Conservation (phyloP, 306 rosid genomes). For the Cicer arietinum region DNA sequence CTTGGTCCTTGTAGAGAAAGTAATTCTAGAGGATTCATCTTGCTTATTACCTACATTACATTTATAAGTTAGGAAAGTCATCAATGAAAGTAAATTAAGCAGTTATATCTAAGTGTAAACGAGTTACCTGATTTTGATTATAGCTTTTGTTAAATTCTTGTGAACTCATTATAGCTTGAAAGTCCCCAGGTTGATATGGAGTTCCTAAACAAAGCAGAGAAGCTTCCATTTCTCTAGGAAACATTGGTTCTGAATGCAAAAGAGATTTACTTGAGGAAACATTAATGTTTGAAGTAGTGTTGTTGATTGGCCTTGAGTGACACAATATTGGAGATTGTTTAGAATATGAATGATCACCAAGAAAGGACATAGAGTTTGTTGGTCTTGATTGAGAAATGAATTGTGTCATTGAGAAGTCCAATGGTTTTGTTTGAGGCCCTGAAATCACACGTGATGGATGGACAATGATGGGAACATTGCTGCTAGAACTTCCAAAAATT, state of each 20-base stretch:
- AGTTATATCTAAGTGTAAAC: too few relatives aligned
- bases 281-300: too few relatives aligned
- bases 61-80: background rate
- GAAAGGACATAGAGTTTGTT: background rate
- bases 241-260: background rate
- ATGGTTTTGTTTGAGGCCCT: background rate
- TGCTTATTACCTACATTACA: background rate
- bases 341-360: background rate
- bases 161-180: constrained; percentile 19
- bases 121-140: too few relatives aligned
- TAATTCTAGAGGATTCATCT: background rate
- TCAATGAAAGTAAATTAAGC: too few relatives aligned
- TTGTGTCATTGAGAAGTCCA: background rate
- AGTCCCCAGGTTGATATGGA: background rate
- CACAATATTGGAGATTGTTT: too few relatives aligned
- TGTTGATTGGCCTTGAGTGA: too few relatives aligned
- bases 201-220: background rate
- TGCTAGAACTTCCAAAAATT: background rate
- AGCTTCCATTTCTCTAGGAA: background rate
- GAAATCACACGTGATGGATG: constrained; percentile 34
- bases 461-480: background rate
- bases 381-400: background rate
- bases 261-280: too few relatives aligned
- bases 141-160: background rate
- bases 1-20: background rate